phyloP scores from a whole-genome alignment of 2,329 filamentous ascomycete genomes.

The Cladosporium sp. region DNA sequence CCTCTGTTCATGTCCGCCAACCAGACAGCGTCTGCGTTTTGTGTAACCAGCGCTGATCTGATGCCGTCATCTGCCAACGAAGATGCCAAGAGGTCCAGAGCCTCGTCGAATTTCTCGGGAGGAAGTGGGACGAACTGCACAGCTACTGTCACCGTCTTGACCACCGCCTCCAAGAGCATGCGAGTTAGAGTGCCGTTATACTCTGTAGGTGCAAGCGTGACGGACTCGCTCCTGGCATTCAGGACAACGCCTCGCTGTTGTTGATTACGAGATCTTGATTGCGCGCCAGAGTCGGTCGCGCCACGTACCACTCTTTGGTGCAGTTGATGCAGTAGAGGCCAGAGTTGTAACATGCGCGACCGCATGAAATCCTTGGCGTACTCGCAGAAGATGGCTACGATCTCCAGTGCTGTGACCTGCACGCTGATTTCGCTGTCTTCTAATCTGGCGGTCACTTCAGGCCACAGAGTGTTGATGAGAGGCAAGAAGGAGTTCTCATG shows the following conservation, averaged over 20 bases:
- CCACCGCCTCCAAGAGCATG: conserved; percentile 37
- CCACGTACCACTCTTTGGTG: conserved; percentile 23
- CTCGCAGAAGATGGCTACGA: conserved; percentile 68
- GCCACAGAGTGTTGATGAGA: conserved; percentile 88
- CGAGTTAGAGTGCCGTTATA: conserved; percentile 15
- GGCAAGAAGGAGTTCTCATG: conserved; percentile 86
- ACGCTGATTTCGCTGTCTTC: conserved; percentile 70
- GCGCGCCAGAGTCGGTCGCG: neutral
- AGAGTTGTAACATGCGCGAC: conserved; percentile 73
- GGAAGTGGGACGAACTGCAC: conserved; percentile 65
- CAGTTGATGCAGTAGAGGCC: conserved; percentile 47
- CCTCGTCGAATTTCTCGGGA: conserved; percentile 71
- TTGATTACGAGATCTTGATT: conserved; percentile 2
- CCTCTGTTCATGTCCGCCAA: conserved; percentile 51
- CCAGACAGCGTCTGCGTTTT: conserved; percentile 80
- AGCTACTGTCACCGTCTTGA: conserved; percentile 54
- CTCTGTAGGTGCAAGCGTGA: conserved; percentile 24
- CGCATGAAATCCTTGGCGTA: conserved; percentile 80
- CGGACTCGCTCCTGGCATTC: conserved; percentile 8
- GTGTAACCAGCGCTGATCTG: conserved; percentile 59
- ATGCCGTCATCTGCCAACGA: conserved; percentile 47
- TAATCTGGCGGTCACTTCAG: conserved; percentile 70
- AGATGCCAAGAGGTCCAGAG: conserved; percentile 61
- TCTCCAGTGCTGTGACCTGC: conserved; percentile 67
- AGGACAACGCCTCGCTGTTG: neutral